phyloP scores from a whole-genome alignment of 1,284 basidiomycete species.

The Trametes hirsuta region DNA sequence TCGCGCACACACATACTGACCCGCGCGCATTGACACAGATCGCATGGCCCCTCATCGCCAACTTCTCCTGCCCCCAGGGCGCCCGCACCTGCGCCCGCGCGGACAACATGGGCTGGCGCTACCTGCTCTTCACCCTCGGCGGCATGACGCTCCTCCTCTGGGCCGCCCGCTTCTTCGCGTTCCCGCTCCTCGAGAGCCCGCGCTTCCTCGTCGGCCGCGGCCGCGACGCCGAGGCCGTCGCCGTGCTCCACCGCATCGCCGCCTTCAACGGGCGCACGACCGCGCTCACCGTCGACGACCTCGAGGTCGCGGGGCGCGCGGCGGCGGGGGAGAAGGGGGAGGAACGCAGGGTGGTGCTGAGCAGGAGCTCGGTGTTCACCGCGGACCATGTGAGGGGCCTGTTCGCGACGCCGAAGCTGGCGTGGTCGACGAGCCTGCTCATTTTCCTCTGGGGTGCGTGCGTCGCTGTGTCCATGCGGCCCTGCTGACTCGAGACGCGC shows the following conservation, averaged over 20 bases:
- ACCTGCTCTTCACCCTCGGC: constrained; percentile 50
- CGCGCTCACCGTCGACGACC: constrained; percentile 44
- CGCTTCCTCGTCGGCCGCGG: constrained; percentile 66
- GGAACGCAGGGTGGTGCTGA: constrained; percentile 31
- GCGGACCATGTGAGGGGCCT: constrained; percentile 52
- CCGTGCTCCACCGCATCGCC: constrained; percentile 62
- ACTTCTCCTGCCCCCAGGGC: constrained; percentile 47
- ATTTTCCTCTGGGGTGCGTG: constrained; percentile 56
- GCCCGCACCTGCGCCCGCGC: constrained; percentile 40
- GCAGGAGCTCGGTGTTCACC: constrained; percentile 43
- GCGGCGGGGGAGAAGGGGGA: constrained; percentile 6
- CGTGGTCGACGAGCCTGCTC: constrained; percentile 58
- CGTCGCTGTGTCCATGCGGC: background rate
- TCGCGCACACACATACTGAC: background rate
- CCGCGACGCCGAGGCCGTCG: constrained; percentile 63
- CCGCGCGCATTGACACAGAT: constrained; percentile 29
- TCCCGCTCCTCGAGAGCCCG: constrained; percentile 64
- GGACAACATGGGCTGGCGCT: constrained; percentile 65
- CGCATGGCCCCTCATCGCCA: constrained; percentile 54
- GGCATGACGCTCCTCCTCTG: constrained; percentile 58
- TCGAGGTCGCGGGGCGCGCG: constrained; percentile 33
- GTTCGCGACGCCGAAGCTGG: constrained; percentile 58
- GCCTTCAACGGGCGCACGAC: constrained; percentile 54
- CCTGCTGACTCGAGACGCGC: background rate
- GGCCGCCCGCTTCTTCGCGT: constrained; percentile 60